Conservation (phyloP, 2,329 filamentous ascomycete genomes). For the Cryphonectria nitschkei region DNA sequence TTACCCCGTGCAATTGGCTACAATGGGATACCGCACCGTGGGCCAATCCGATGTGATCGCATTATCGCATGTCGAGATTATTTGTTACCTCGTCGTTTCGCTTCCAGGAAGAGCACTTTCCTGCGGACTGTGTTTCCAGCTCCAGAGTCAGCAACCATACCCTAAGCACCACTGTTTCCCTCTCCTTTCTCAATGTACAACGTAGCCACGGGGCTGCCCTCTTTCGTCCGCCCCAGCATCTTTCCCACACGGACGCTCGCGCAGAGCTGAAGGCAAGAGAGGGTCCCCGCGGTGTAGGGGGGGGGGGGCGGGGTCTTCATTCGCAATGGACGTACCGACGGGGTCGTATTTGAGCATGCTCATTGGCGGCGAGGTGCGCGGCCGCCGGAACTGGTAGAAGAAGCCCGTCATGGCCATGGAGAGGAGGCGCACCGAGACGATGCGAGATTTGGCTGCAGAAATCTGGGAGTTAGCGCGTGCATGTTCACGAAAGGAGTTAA, state of each 20-base stretch:
- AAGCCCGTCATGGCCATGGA: conserved; percentile 99
- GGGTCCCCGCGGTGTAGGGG: neutral
- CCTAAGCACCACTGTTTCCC: no score
- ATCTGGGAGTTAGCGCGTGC: conserved; percentile 5
- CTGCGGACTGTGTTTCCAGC: conserved; percentile 73
- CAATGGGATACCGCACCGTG: neutral
- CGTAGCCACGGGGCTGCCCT: neutral
- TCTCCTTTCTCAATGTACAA: neutral
- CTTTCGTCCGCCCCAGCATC: neutral
- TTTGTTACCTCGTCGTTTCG: conserved; percentile 75
- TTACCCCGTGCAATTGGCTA: neutral
- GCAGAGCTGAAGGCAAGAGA: neutral
- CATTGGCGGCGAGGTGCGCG: conserved; percentile 78
- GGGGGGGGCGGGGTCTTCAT: neutral
- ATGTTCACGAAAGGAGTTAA: neutral
- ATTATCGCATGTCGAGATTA: conserved; percentile 21
- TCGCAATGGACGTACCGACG: conserved; percentile 66
- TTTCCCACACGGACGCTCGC: neutral
- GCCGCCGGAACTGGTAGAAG: conserved; percentile 89
- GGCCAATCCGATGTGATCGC: neutral
- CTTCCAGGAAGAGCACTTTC: conserved; percentile 93
- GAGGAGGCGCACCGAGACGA: conserved; percentile 89
- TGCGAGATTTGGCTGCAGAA: conserved; percentile 80
- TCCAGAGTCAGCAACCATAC: neutral
- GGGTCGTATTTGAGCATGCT: conserved; percentile 99